A percentile compares a stretch with the other conserved stretches of the same genome.
phyloP scores from a whole-genome alignment of 345 rosid genomes.

The Cardamine resedifolia region DNA sequence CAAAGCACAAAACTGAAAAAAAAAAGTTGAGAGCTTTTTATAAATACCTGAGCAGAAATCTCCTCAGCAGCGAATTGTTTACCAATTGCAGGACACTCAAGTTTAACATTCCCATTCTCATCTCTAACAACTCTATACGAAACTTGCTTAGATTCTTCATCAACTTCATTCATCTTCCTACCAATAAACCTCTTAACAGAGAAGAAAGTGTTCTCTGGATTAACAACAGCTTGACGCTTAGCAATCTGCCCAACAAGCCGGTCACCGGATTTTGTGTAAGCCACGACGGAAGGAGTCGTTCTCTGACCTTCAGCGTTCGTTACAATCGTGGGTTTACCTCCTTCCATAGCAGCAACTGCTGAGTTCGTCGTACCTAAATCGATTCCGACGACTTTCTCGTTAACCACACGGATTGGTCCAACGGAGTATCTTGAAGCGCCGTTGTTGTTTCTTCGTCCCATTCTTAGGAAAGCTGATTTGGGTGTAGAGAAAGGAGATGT shows the following conservation, averaged over 20 bases:
- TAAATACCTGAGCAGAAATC: conserved; percentile 90
- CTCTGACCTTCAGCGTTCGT: conserved; percentile 97
- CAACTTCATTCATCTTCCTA: conserved; percentile 95
- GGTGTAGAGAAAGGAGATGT: conserved; percentile 35
- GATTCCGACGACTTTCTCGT: conserved; percentile 93
- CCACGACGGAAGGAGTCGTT: conserved; percentile 96
- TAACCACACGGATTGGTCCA: conserved; percentile 67
- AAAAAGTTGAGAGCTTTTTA: background rate
- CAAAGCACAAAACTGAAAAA: background rate
- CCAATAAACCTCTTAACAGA: conserved; percentile 98
- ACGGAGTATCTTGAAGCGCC: conserved; percentile 42
- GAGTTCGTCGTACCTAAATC: conserved; percentile 98
- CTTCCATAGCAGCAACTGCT: conserved; percentile 99
- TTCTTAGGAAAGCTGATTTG: conserved; percentile 51
- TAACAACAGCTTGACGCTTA: conserved; percentile 95
- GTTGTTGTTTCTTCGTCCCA: conserved; percentile 18
- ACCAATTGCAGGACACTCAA: conserved; percentile 89
- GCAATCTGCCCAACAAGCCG: conserved; percentile 97
- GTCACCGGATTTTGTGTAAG: conserved; percentile 87
- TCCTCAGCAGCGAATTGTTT: conserved; percentile 97
- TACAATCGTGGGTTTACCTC: conserved; percentile 96
- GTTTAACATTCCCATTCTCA: conserved; percentile 90
- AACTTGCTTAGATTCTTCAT: conserved; percentile 94
- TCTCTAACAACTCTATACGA: conserved; percentile 82
- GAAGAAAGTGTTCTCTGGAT: conserved; percentile 96